Evolutionary conservation across 129 eudicot species (phyloP).

Genomic region (Dittrichia graveolens): DNA sequence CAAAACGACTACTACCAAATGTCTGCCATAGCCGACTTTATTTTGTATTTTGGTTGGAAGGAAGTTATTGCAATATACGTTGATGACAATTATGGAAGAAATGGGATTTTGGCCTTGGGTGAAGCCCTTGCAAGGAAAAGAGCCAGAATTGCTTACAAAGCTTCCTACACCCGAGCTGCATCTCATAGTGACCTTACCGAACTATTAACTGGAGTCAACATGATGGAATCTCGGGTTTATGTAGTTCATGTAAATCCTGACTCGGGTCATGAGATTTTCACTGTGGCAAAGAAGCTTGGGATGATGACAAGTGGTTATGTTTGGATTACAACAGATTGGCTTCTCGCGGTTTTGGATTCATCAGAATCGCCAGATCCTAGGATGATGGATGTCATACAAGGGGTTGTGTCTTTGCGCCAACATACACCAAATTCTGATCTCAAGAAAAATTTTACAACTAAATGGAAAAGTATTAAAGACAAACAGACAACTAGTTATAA

Average conservation of each 20-base stretch:
- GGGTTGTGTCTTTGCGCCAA: slow-evolving; percentile 68
- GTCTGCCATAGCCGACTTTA: slow-evolving; percentile 66
- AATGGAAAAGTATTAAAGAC: slow-evolving; percentile 51
- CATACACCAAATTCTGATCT: slow-evolving; percentile 57
- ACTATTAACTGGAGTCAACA: slow-evolving; percentile 54
- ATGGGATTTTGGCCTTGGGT: slow-evolving; percentile 63
- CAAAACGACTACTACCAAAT: slow-evolving; percentile 72
- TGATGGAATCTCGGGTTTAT: slow-evolving; percentile 77
- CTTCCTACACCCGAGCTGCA: slow-evolving; percentile 58
- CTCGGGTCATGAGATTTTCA: slow-evolving; percentile 60
- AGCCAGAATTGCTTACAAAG: slow-evolving; percentile 65
- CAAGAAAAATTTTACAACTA: slow-evolving; percentile 40
- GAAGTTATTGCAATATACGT: slow-evolving; percentile 70
- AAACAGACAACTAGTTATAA: slow-evolving; percentile 46
- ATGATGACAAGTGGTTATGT: slow-evolving; percentile 74
- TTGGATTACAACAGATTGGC: slow-evolving; percentile 95
- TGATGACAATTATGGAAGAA: slow-evolving; percentile 81
- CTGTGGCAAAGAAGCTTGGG: slow-evolving; percentile 58
- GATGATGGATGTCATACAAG: slow-evolving; percentile 60
- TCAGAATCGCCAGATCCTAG: slow-evolving; percentile 41
- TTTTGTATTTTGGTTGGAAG: slow-evolving; percentile 61
- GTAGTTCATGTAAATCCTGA: slow-evolving; percentile 84
- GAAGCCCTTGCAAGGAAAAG: slow-evolving; percentile 70
- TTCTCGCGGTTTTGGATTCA: slow-evolving; percentile 61
- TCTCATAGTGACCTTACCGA: slow-evolving; percentile 45